Conservation (phyloP, 257 asterid genomes). For the Sherardia arvensis region DNA sequence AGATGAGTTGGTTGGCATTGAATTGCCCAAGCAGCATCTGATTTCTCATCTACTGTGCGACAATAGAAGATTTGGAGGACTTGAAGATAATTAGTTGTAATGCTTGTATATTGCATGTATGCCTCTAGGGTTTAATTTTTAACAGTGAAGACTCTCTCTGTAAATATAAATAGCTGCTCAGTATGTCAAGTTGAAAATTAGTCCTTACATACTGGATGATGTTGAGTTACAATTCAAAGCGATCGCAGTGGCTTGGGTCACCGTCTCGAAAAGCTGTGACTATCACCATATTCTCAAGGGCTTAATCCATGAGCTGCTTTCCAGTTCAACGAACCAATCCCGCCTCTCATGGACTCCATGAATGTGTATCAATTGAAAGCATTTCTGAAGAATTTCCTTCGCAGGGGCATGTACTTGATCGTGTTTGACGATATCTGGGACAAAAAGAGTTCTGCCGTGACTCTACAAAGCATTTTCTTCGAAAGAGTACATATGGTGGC, state of each 20-base stretch:
- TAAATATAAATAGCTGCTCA: too few species aligned
- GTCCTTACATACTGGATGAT: too few species aligned
- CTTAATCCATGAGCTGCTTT: neutral
- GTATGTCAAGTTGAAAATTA: too few species aligned
- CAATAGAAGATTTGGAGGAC: too few species aligned
- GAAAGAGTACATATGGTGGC: neutral
- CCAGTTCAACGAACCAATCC: neutral
- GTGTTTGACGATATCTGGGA: constrained; percentile 20
- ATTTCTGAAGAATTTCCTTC: neutral
- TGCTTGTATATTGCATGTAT: too few species aligned
- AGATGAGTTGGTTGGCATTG: neutral
- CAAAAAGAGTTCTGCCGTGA: constrained; percentile 1
- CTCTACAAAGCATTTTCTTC: constrained; percentile 8
- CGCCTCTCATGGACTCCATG: constrained; percentile 1
- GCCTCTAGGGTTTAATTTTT: too few species aligned
- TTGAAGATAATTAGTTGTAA: too few species aligned
- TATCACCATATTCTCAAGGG: neutral
- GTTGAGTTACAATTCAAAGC: neutral
- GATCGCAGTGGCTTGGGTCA: neutral
- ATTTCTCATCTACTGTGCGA: neutral
- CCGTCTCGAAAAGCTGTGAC: neutral
- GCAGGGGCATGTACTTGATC: neutral
- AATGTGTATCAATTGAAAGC: neutral
- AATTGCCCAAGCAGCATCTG: neutral
- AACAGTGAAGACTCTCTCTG: too few species aligned